Evolutionary conservation across 2,329 filamentous ascomycete species (phyloP), one percentile per base, ranked within the genome.

Genomic region (Sporothrix pseudoabietina): DNA sequence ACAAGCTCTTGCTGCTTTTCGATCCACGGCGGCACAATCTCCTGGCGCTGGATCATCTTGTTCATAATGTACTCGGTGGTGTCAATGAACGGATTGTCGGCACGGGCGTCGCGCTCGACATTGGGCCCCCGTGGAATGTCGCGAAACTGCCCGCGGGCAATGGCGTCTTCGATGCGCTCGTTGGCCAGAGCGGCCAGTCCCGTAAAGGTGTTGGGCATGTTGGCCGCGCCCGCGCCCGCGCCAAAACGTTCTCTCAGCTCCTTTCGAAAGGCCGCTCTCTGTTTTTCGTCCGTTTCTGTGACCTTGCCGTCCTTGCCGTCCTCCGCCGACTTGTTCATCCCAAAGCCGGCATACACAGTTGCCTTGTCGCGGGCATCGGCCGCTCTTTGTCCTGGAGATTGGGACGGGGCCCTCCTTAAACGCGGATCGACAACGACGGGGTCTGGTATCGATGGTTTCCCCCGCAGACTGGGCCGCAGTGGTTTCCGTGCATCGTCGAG

Each of bases 61-160:
- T 99, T 98, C 91, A 98, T 92, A 78, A 98, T 93, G 80, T 98
- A 98, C 82, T 98, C 95, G 0, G 96, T 98, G 73, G 95, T 98
- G 79, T 98, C 94, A 73, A 98, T 89, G 78, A 97, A 98, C 0
- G 96, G 94, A 77, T 92, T 97, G 77, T 91, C 91, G 0, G 93
- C 92, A 76, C 93, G 90, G 69, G 92, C 84, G 77, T 98, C 94
- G n/a, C 91, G 84, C 41, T 30, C 68, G n/a, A 95, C 86, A 6
- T 89, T 90, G 77, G 91, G 91, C 0, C 95, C 95, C 2, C 94
- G 87, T 8, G 89, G 90, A 14, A 99, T 91, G 77, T 97, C 91
- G 79, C 87, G 86, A 83, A 99, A 98, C 79, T 97, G 92, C 0
- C 96, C 96, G 44, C 94, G 86, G 0, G 94, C 92, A 78, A 98